phyloP scores from a whole-genome alignment of 176 grass and related monocot species.

The Aegilops sharonensis region DNA sequence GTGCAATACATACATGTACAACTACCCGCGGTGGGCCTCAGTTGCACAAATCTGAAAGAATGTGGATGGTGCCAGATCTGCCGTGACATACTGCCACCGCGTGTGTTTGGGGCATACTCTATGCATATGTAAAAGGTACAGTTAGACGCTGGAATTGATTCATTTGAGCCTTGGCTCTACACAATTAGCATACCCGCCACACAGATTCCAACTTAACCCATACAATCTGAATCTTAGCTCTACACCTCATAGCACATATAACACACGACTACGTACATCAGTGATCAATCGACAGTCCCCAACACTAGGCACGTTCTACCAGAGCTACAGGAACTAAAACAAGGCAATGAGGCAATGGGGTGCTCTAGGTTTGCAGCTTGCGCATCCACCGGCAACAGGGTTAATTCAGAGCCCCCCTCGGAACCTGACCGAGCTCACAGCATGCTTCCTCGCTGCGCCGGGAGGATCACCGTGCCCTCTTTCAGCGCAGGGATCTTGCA shows the following conservation, averaged over 20 bases:
- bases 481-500: conserved; percentile 39
- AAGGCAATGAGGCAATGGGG: neutral
- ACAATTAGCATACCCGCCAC: neutral
- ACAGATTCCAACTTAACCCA: neutral
- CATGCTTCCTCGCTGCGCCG: conserved; percentile 37
- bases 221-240: neutral
- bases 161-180: conserved; percentile 1
- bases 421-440: conserved; percentile 1
- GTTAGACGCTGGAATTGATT: neutral
- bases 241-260: neutral
- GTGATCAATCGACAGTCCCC: neutral
- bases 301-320: conserved; percentile 4
- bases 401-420: neutral
- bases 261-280: neutral
- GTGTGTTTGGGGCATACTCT: no score
- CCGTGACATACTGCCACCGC: no score
- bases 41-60: no score
- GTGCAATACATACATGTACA: no score
- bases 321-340: neutral
- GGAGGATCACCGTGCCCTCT: conserved; percentile 21
- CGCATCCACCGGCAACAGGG: neutral
- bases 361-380: neutral
- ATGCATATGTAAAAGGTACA: no score
- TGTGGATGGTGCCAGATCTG: no score
- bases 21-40: no score